A percentile compares a stretch with the other conserved stretches of the same genome.
These are phyloP conservation scores for Mallotus nudiflorus DNA, from an alignment of 345 rosid species.

Conservation along the genomic window DNA sequence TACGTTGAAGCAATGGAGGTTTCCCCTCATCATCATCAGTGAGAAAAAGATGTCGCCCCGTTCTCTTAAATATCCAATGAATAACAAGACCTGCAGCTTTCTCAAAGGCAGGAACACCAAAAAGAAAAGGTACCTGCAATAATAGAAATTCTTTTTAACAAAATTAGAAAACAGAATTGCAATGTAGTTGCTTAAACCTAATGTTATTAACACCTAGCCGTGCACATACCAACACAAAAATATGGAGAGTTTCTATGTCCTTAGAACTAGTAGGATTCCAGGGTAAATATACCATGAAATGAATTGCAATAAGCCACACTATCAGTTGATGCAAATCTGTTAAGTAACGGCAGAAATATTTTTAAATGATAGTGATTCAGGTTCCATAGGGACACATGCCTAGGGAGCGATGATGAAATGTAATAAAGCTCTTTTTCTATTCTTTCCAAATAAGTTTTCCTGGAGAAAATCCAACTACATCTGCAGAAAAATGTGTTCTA, in stretches of 20 bases:
- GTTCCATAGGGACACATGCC: neutral
- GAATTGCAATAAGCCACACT: neutral
- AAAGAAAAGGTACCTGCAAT: conserved; percentile 93
- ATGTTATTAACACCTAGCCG: neutral
- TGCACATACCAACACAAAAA: neutral
- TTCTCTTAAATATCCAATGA: conserved; percentile 92
- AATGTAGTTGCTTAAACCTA: neutral
- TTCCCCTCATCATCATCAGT: conserved; percentile 78
- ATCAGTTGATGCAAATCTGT: conserved; percentile 3
- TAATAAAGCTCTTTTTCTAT: neutral
- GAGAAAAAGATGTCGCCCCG: conserved; percentile 93
- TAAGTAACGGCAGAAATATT: neutral
- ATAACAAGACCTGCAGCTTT: conserved; percentile 77
- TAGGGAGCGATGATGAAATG: neutral
- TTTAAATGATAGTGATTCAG: neutral
- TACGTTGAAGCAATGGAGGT: conserved; percentile 75
- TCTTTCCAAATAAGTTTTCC: neutral
- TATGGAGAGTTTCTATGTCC: no score
- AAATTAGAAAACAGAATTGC: neutral
- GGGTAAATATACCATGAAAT: neutral
- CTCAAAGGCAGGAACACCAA: conserved; percentile 88
- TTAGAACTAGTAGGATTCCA: neutral
- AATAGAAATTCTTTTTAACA: conserved; percentile 13
- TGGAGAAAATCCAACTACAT: neutral
- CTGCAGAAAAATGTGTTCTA: neutral